Percentiles rank a stretch among this genome's conserved stretches.
Evolutionary conservation across 2,329 filamentous ascomycete species (phyloP).

Genomic region (Pseudohalonectria lignicola): DNA sequence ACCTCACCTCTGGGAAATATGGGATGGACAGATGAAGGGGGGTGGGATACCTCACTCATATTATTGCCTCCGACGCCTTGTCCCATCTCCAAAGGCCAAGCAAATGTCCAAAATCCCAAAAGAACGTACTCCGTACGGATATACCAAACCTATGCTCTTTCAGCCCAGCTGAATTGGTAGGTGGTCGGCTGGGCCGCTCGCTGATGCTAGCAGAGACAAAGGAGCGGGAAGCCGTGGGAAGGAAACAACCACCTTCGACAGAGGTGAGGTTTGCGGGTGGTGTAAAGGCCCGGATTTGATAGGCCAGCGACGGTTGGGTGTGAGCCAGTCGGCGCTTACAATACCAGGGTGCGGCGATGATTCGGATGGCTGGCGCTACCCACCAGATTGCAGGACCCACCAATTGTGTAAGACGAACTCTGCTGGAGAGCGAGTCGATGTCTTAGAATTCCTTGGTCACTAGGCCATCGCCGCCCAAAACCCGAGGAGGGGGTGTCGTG

Average conservation of each 20-base stretch:
- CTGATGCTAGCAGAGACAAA: slow-evolving; percentile 4
- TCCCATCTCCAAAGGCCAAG: no score
- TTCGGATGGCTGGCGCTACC: slow-evolving; percentile 32
- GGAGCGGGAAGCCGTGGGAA: slow-evolving; percentile 2
- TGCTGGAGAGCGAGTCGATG: slow-evolving; percentile 31
- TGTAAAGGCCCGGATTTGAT: slow-evolving; percentile 26
- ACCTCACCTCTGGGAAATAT: no score
- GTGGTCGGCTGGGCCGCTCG: background rate
- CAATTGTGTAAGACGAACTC: slow-evolving; percentile 28
- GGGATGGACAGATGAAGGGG: no score
- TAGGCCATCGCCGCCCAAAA: slow-evolving; percentile 14
- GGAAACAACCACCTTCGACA: no score
- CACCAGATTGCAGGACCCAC: slow-evolving; percentile 26
- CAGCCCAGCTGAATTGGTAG: no score
- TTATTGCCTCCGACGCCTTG: no score
- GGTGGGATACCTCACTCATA: no score
- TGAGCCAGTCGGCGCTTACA: slow-evolving; percentile 37
- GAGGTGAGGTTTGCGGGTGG: slow-evolving; percentile 15
- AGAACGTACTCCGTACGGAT: no score
- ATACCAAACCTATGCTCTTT: no score
- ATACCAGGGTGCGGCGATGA: slow-evolving; percentile 25
- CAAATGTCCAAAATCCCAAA: no score
- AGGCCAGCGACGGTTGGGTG: slow-evolving; percentile 24
- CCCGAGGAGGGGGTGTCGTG: slow-evolving; percentile 28
- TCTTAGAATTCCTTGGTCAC: slow-evolving; percentile 33